Conservation (phyloP, 257 asterid species). For the Lantana camara region DNA sequence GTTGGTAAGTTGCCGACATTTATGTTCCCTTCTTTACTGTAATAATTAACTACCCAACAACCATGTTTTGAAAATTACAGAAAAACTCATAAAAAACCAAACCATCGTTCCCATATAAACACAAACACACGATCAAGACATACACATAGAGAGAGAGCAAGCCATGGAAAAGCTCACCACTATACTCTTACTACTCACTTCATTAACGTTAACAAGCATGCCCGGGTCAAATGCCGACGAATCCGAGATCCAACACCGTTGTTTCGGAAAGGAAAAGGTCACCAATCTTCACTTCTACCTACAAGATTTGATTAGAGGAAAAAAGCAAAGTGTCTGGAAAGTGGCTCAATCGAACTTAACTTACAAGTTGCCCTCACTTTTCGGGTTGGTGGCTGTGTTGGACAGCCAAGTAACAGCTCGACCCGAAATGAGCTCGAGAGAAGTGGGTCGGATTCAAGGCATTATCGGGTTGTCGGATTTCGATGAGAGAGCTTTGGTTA, state of each 20-base stretch:
- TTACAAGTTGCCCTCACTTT: constrained; percentile 16
- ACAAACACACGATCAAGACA: no score
- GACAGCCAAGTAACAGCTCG: constrained; percentile 34
- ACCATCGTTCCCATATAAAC: no score
- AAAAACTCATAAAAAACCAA: no score
- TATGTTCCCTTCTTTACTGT: no score
- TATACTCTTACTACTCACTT: not conserved
- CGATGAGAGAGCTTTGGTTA: constrained; percentile 23
- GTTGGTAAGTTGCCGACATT: no score
- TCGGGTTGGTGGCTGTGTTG: constrained; percentile 17
- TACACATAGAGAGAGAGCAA: not conserved
- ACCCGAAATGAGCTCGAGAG: constrained; percentile 23
- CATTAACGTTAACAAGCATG: not conserved
- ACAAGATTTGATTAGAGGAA: constrained; percentile 32
- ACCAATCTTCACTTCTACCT: constrained; percentile 37
- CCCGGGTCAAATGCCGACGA: not conserved
- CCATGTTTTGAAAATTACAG: no score
- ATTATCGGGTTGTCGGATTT: constrained; percentile 33
- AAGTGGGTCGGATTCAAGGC: constrained; percentile 44
- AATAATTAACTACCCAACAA: no score
- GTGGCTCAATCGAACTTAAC: constrained; percentile 27
- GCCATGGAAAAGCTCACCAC: not conserved
- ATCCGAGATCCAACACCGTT: not conserved
- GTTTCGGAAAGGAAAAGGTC: not conserved
- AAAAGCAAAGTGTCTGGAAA: constrained; percentile 20